phyloP scores from a whole-genome alignment of 306 rosid genomes.

The Vigna mungo region DNA sequence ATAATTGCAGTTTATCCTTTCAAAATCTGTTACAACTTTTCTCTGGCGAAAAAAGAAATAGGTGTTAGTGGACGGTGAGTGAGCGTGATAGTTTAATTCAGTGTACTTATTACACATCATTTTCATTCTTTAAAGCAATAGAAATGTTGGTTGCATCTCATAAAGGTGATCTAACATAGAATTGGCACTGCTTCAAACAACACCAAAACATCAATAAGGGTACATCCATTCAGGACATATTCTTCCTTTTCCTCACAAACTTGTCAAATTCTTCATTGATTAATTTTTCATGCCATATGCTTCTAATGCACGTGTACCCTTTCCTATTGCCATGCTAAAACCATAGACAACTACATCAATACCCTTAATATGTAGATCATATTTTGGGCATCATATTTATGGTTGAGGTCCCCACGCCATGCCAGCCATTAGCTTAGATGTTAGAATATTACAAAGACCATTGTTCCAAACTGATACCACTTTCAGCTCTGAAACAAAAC shows the following conservation, averaged over 20 bases:
- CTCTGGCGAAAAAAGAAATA: too few relatives aligned
- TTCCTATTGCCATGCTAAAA: conserved; percentile 40
- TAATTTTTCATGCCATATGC: conserved; percentile 29
- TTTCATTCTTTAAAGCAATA: conserved; percentile 58
- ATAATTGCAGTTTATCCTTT: too few relatives aligned
- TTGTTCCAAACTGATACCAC: background rate
- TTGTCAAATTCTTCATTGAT: conserved; percentile 36
- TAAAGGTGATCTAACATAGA: conserved; percentile 44
- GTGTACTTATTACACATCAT: conserved; percentile 43
- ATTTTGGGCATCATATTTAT: conserved; percentile 46
- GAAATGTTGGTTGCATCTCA: conserved; percentile 59
- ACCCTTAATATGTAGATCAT: conserved; percentile 31
- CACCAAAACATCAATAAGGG: conserved; percentile 31
- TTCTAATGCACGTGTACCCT: conserved; percentile 40
- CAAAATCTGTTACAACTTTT: too few relatives aligned
- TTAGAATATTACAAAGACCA: conserved; percentile 5
- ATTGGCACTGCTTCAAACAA: conserved; percentile 29
- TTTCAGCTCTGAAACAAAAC: conserved; percentile 5
- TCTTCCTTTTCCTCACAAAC: conserved; percentile 44
- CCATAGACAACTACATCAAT: conserved; percentile 29
- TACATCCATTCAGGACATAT: conserved; percentile 38
- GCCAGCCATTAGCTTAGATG: conserved; percentile 1
- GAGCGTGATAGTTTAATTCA: conserved; percentile 36
- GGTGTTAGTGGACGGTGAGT: too few relatives aligned
- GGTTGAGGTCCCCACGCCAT: conserved; percentile 45